Base-by-base conservation (phyloP, 2,329 filamentous ascomycete species). In the Aspergillus neotritici region DNA sequence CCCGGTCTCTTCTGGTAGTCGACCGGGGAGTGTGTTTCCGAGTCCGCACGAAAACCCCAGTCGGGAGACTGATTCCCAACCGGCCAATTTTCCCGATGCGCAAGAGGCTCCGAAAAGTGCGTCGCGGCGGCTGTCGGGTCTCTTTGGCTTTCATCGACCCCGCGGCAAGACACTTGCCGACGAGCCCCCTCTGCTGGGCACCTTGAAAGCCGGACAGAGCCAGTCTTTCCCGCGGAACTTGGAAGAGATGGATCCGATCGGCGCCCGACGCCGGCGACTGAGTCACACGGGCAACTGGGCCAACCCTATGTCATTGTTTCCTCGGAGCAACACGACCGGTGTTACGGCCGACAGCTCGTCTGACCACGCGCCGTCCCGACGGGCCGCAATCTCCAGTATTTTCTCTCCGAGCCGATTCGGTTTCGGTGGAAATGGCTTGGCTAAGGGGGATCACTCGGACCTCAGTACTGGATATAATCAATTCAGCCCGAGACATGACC, bases 171-270 rank as follows among this genome's bases (percentile, higher is more conserved):
- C 79, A 0, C 63, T 77, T 30, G 74, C 74, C 2, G 76, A 80
- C 49, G 76, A 81, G 28, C 76, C 78, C 3, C 77, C 77, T 33
- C 60, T 73, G 31, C 56, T 81, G 25, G 79, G 79, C 12, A 74
- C 74, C n/a, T 58, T 82, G 48, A 80, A 80, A 50, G 65, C 75
- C 37, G 71, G 74, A 1, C 78, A 83, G 49, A 82, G 78, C 47
- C 79, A 82, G 49, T 83, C 79, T n/a, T 75, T 83, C 56, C 80
- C 80, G 11, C 70, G 78, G 30, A 72, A 74, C 48, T 37, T 70
- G 28, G 69, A 72, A 37, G 74, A 80, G 7, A 60, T 73, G 32
- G 76, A 79, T 51, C 66, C 73, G 4, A 69, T 70, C 34, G 72
- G 70, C 8, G 64, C 67, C 16, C 70, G 72, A 43, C 70, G 73